Evolutionary conservation across 2,329 filamentous ascomycete species (phyloP).

Genomic region (Penicillium sp.): DNA sequence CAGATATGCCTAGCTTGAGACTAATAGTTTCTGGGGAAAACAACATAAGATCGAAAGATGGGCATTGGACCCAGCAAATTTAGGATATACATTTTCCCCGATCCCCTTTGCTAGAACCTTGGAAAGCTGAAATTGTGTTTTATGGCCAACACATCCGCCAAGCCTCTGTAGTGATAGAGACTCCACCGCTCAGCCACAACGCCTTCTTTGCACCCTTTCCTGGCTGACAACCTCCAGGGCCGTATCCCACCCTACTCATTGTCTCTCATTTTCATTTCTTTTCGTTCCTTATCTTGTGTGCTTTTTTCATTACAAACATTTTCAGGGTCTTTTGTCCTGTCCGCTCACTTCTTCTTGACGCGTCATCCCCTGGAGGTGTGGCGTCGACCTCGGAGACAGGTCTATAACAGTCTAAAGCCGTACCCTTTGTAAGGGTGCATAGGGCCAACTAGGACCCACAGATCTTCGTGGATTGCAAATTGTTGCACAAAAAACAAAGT

Average conservation of each 20-base stretch:
- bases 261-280: conserved; percentile 5
- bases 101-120: background rate
- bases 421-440: conserved; percentile 7
- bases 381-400: conserved; percentile 3
- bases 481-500: background rate
- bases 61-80: no score
- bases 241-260: conserved; percentile 17
- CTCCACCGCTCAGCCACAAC: conserved; percentile 22
- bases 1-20: no score
- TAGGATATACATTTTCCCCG: no score
- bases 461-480: background rate
- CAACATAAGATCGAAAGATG: no score
- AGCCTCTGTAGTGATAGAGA: background rate
- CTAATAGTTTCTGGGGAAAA: no score
- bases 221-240: background rate
- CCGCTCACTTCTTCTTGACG: conserved; percentile 14
- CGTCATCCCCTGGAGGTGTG: conserved; percentile 19
- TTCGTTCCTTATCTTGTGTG: conserved; percentile 1
- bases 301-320: background rate
- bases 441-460: conserved; percentile 1
- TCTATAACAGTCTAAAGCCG: conserved; percentile 3
- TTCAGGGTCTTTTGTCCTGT: conserved; percentile 11
- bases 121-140: background rate
- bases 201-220: conserved; percentile 4
- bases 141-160: background rate